Base-by-base conservation (phyloP, 345 rosid genomes). In the Draba incana region DNA sequence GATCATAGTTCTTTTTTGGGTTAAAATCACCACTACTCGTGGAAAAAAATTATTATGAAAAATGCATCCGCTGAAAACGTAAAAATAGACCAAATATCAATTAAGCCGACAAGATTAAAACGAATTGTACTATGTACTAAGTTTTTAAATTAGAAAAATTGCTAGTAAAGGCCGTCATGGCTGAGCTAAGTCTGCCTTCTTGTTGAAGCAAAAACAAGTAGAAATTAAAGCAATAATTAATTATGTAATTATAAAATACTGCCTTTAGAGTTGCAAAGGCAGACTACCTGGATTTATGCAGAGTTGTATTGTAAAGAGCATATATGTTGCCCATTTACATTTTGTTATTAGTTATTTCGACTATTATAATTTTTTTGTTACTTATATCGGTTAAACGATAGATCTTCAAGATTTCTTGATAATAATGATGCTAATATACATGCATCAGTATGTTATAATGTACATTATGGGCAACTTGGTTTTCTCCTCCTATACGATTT, bases 251-350 rank as follows among this genome's bases (percentile, higher is more conserved):
- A 31, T 65, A 38, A 42, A 50, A 73, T 51, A 58, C 61, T 35
- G 15, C 55, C 46, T 74, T 46, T 62, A 39, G 62, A 67, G 69
- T 67, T 53, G 64, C 74, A 39, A 68, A 74, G 73, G 78, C 74
- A 54, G 51, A 24, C 11, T 47, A 68, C 74, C 74, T 75, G 74
- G 58, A 68, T 61, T 75, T 55, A 55, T 8, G 64, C 69, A 68
- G 64, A 51, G 28, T 75, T 75, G 74, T 46, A 75, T 74, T 68
- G 78, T 61, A 75, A 75, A 75, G 69, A 61, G 69, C 68, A 75
- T 52, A 74, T 50, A 0, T 74, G 77, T 46, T 75, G 51, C 58
- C 38, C 38, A 47, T 20, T 73, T 53, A 52, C 48, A 61, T 51
- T 74, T 60, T 37, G 24, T 45, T 54, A 10, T 61, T 45, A 52